A percentile compares a stretch with the other conserved stretches of the same genome.
These are phyloP conservation scores for Teunomyces lycoperdinae DNA, from an alignment of 805 yeast genomes.

Conservation along the genomic window DNA sequence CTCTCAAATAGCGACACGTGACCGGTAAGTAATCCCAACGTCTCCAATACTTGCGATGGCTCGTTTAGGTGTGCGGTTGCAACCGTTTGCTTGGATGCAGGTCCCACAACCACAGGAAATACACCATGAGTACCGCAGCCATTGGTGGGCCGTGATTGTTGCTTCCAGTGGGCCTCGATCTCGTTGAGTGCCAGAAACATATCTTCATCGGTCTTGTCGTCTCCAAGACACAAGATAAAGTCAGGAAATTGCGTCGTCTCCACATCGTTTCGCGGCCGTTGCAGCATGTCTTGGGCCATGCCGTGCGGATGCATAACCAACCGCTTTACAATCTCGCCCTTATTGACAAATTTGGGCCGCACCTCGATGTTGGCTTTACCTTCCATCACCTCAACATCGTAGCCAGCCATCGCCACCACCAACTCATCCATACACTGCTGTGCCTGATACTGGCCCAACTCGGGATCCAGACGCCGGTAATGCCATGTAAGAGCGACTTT, in stretches of 20 bases:
- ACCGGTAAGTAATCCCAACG: constrained; percentile 78
- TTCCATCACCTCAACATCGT: constrained; percentile 90
- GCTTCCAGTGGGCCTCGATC: constrained; percentile 55
- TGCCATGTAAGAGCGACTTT: constrained; percentile 98
- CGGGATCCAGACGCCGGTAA: constrained; percentile 92
- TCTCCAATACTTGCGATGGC: constrained; percentile 80
- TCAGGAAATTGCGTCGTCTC: constrained; percentile 55
- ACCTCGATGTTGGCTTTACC: constrained; percentile 98
- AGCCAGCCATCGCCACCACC: constrained; percentile 56
- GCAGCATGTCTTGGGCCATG: constrained; percentile 41
- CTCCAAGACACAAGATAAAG: constrained; percentile 88
- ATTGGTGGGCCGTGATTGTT: constrained; percentile 40
- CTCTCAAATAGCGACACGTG: constrained; percentile 74
- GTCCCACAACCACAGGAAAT: constrained; percentile 88
- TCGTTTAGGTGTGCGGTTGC: constrained; percentile 85
- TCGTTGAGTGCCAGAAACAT: constrained; percentile 80
- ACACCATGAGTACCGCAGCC: constrained; percentile 57
- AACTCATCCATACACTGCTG: constrained; percentile 65
- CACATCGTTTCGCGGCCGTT: too few relatives aligned
- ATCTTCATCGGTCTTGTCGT: constrained; percentile 96
- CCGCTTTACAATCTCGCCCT: constrained; percentile 91
- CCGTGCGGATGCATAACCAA: constrained; percentile 68
- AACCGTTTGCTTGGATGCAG: constrained; percentile 79
- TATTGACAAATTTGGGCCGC: constrained; percentile 91
- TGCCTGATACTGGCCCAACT: constrained; percentile 85